A percentile compares a stretch with the other conserved stretches of the same genome.
phyloP scores from a whole-genome alignment of 371 early-diverging fungal species.

The Lichtheimia corymbifera region DNA sequence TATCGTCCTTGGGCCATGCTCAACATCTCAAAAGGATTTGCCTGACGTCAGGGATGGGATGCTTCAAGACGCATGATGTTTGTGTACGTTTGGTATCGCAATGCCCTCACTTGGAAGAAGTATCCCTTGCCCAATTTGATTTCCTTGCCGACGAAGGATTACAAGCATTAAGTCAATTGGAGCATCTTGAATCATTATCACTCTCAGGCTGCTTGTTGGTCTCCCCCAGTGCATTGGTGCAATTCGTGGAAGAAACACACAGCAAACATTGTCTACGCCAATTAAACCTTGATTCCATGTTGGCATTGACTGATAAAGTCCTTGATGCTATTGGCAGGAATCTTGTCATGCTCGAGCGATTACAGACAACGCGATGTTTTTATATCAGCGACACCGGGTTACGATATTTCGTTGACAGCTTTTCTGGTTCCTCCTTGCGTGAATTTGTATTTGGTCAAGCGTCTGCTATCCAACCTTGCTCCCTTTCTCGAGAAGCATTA shows the following conservation, averaged over 20 bases:
- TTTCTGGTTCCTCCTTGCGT: neutral
- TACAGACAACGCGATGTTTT: neutral
- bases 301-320: neutral
- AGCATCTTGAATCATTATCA: neutral
- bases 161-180: neutral
- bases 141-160: neutral
- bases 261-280: neutral
- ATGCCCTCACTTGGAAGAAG: neutral
- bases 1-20: neutral
- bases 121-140: neutral
- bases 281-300: neutral
- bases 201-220: neutral
- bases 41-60: neutral
- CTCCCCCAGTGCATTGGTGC: neutral
- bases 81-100: neutral
- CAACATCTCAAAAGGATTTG: neutral
- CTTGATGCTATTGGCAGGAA: neutral
- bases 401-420: neutral
- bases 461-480: neutral
- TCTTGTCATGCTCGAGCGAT: neutral
- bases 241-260: neutral
- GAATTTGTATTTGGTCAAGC: neutral
- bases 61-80: constrained; percentile 2
- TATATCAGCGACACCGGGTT: neutral
- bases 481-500: neutral